phyloP scores from a whole-genome alignment of 2,329 filamentous ascomycete species.

The Alternaria angustiovoidea region DNA sequence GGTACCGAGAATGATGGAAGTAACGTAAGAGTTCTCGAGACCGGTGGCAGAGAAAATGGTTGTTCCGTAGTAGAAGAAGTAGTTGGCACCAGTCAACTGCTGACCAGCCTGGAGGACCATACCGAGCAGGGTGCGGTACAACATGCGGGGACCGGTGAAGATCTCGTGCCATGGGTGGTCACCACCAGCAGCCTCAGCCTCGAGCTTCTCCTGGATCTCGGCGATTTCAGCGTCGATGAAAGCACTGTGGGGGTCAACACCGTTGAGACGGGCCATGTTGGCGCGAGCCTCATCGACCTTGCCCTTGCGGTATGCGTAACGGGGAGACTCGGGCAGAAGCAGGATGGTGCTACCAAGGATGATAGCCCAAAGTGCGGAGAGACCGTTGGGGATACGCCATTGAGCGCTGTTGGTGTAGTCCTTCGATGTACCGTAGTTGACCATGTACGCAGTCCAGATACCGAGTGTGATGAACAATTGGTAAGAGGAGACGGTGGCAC shows the following conservation, averaged over 20 bases:
- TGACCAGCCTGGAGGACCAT: conserved; percentile 71
- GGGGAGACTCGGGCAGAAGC: conserved; percentile 65
- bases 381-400: conserved; percentile 71
- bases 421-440: conserved; percentile 68
- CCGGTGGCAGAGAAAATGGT: conserved; percentile 56
- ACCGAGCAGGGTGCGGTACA: conserved; percentile 70
- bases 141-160: conserved; percentile 71
- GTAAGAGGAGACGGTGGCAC: conserved; percentile 69
- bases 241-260: conserved; percentile 63
- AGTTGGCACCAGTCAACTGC: conserved; percentile 72
- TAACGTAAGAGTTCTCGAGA: conserved; percentile 56
- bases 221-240: conserved; percentile 62
- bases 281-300: conserved; percentile 59
- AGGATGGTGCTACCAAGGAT: conserved; percentile 63
- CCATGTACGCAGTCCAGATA: conserved; percentile 63
- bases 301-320: conserved; percentile 65
- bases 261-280: conserved; percentile 64
- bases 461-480: conserved; percentile 75
- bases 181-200: conserved; percentile 57
- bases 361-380: conserved; percentile 65
- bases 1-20: conserved; percentile 59
- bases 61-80: conserved; percentile 55
- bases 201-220: conserved; percentile 65
- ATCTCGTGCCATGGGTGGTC: conserved; percentile 63
- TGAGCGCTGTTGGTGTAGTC: conserved; percentile 58